Conservation (phyloP, 352 stramenopile species). For the Elongisporangium prolatum region DNA sequence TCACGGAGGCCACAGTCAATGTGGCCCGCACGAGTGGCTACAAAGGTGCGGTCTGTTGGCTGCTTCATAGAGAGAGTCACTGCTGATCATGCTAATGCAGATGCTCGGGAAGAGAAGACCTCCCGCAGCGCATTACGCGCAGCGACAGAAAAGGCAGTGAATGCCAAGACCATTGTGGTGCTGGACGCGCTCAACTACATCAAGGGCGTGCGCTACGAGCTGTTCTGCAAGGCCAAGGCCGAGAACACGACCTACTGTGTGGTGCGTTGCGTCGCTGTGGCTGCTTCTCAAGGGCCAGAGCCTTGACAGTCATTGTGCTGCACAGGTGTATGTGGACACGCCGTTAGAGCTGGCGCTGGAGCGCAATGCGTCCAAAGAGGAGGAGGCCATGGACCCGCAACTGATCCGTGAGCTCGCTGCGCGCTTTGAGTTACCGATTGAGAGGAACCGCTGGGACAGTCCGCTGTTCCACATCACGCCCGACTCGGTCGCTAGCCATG, state of each 20-base stretch:
- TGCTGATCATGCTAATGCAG: constrained; percentile 18
- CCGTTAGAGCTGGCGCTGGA: constrained; percentile 49
- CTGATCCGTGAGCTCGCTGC: constrained; percentile 81
- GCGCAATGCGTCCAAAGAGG: constrained; percentile 35
- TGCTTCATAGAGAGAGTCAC: neutral
- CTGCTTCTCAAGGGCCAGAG: neutral
- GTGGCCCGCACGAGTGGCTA: constrained; percentile 56
- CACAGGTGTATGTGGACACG: constrained; percentile 68
- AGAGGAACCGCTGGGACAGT: constrained; percentile 93
- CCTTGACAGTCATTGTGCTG: too few species aligned
- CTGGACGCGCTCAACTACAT: constrained; percentile 94
- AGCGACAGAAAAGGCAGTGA: constrained; percentile 59
- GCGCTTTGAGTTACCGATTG: constrained; percentile 88
- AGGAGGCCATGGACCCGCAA: constrained; percentile 35
- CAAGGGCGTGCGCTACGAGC: constrained; percentile 93
- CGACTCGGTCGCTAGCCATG: constrained; percentile 26
- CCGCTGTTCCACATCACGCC: constrained; percentile 77
- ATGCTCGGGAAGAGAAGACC: constrained; percentile 61
- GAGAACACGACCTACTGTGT: constrained; percentile 90
- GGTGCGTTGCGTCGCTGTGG: constrained; percentile 11
- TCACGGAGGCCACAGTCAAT: constrained; percentile 61
- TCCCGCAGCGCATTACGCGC: constrained; percentile 61
- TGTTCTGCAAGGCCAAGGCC: constrained; percentile 92
- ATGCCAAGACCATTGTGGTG: constrained; percentile 77
- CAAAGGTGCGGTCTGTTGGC: constrained; percentile 21